Conservation (phyloP, 371 early-diverging fungal genomes). For the Batrachochytrium dendrobatidis region DNA sequence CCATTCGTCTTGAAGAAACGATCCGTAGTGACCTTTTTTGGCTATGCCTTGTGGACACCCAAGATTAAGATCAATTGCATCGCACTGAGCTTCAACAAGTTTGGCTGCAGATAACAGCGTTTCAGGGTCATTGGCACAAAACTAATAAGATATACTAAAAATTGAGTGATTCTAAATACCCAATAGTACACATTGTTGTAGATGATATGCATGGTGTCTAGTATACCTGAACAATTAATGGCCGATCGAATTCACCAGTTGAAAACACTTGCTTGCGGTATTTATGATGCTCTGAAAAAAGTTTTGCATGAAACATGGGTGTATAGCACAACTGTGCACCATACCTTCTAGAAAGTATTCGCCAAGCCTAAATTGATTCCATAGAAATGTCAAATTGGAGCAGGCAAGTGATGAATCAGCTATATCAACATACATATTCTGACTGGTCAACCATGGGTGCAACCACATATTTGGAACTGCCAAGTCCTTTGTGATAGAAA, state of each 20-base stretch:
- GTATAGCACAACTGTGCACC: slow-evolving; percentile 94
- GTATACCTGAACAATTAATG: slow-evolving; percentile 85
- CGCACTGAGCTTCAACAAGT: slow-evolving; percentile 77
- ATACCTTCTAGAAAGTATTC: slow-evolving; percentile 83
- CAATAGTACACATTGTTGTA: slow-evolving; percentile 1
- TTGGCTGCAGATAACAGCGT: slow-evolving; percentile 77
- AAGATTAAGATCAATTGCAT: slow-evolving; percentile 96
- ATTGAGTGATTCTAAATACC: background rate
- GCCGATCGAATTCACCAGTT: slow-evolving; percentile 70
- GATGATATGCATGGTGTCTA: background rate
- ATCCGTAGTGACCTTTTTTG: slow-evolving; percentile 89
- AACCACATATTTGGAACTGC: slow-evolving; percentile 67
- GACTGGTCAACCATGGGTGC: slow-evolving; percentile 77
- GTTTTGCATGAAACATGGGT: slow-evolving; percentile 96
- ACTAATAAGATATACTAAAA: slow-evolving; percentile 40
- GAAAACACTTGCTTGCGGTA: slow-evolving; percentile 65
- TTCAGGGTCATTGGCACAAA: slow-evolving; percentile 96
- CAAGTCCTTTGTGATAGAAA: slow-evolving; percentile 61
- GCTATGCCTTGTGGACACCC: slow-evolving; percentile 99
- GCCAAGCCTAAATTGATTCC: slow-evolving; percentile 74
- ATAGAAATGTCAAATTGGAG: background rate
- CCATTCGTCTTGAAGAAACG: slow-evolving; percentile 93
- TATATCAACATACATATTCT: slow-evolving; percentile 12
- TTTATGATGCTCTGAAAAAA: slow-evolving; percentile 57
- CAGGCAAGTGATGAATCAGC: background rate